These are phyloP conservation scores for Arbutus unedo DNA, from an alignment of 148 eudicot species.

Conservation along the genomic window DNA sequence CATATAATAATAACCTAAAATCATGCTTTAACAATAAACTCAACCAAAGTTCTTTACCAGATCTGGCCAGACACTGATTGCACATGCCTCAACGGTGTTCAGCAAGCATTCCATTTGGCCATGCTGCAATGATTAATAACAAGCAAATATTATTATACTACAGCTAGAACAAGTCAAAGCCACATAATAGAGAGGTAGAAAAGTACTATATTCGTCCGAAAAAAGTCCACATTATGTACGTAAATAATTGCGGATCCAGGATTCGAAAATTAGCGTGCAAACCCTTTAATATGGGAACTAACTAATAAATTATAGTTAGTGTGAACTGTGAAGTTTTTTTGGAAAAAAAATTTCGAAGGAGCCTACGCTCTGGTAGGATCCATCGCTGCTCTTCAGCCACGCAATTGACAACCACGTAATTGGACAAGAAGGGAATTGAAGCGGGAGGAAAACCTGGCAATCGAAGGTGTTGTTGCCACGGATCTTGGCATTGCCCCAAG, in stretches of 20 bases:
- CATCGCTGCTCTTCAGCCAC: too few relatives aligned
- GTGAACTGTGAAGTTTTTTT: not conserved
- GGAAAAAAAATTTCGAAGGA: too few relatives aligned
- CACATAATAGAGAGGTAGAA: not conserved
- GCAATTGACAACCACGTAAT: not conserved
- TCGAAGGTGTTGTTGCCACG: constrained; percentile 31
- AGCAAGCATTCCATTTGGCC: constrained; percentile 71
- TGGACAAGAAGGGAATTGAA: not conserved
- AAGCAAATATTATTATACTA: constrained; percentile 1
- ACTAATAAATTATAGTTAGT: not conserved
- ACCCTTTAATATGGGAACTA: not conserved
- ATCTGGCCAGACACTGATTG: constrained; percentile 70
- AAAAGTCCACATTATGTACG: not conserved
- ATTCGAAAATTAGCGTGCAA: not conserved
- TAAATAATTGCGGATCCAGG: not conserved
- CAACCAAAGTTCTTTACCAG: constrained; percentile 42
- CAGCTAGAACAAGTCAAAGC: not conserved
- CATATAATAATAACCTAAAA: not conserved
- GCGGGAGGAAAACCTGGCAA: constrained; percentile 52
- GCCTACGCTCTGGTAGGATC: too few relatives aligned
- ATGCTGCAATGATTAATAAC: constrained; percentile 57
- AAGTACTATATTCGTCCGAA: not conserved
- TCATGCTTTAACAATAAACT: not conserved
- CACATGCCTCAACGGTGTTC: constrained; percentile 87
- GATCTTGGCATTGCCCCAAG: constrained; percentile 75